Conservation (phyloP, 2,329 filamentous ascomycete genomes). For the Juglanconis oblonga region DNA sequence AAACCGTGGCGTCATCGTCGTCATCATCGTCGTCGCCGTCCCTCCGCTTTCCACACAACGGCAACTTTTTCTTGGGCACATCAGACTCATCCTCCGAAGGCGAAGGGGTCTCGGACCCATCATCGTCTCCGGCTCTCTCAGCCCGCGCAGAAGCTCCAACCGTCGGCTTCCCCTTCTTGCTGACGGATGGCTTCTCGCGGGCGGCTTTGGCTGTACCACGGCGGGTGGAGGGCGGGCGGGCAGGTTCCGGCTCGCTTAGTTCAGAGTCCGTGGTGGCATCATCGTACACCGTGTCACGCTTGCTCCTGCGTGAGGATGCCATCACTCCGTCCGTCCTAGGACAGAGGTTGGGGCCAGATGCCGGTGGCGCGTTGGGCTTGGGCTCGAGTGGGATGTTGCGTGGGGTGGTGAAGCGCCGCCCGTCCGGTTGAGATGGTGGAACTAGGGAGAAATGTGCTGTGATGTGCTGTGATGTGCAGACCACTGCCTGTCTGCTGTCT, state of each 20-base stretch:
- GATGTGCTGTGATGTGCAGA: no score
- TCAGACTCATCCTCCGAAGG: background rate
- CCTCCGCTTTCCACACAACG: background rate
- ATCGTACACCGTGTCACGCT: conserved; percentile 5
- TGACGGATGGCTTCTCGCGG: background rate
- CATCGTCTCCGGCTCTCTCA: background rate
- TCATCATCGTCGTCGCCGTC: background rate
- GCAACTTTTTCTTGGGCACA: background rate
- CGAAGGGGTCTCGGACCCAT: background rate
- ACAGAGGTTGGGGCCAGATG: background rate
- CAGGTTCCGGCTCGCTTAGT: conserved; percentile 8
- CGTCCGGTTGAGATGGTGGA: background rate
- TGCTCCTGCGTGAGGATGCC: background rate
- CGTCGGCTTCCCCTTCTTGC: background rate
- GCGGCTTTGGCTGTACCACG: conserved; percentile 11
- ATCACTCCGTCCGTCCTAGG: background rate
- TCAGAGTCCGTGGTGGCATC: conserved; percentile 7
- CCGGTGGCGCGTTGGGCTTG: background rate
- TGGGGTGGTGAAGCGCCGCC: background rate
- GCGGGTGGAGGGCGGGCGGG: background rate
- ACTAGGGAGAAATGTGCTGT: background rate
- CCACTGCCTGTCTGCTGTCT: no score
- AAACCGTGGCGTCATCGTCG: background rate
- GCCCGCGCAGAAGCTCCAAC: background rate
- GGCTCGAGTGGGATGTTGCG: background rate